phyloP scores from a whole-genome alignment of 345 rosid species.

The Dipteronia dyeriana region DNA sequence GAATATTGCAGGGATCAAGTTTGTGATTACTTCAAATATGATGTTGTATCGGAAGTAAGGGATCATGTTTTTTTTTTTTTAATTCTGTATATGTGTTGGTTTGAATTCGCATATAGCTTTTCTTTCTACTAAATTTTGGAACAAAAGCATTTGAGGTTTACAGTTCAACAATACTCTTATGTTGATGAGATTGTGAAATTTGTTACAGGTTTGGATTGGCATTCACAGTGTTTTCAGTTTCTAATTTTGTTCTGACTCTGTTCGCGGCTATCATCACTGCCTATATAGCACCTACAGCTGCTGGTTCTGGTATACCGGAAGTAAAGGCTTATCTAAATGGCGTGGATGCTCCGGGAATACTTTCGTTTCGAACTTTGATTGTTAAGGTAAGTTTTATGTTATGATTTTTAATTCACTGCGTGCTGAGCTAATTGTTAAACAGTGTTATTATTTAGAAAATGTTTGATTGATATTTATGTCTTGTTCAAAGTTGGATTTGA shows the following conservation, averaged over 20 bases:
- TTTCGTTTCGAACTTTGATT: conserved; percentile 65
- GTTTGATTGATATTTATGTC: not conserved
- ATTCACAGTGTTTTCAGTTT: conserved; percentile 61
- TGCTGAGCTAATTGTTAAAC: not conserved
- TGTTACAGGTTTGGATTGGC: conserved; percentile 63
- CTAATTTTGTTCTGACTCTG: conserved; percentile 71
- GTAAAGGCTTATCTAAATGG: conserved; percentile 95
- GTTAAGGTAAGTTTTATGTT: conserved; percentile 53
- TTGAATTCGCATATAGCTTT: not conserved
- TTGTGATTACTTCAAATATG: conserved; percentile 88
- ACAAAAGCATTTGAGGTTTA: not conserved
- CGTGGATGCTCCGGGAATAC: conserved; percentile 85
- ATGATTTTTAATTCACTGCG: not conserved
- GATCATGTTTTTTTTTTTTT: too few relatives aligned
- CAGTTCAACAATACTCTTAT: not conserved
- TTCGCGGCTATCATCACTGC: conserved; percentile 71
- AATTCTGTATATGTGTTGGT: not conserved
- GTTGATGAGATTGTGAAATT: not conserved
- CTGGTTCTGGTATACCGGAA: conserved; percentile 97
- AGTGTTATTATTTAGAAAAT: not conserved
- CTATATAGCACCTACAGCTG: conserved; percentile 72
- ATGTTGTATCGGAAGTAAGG: conserved; percentile 62
- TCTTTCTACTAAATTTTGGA: not conserved
- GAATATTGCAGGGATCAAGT: conserved; percentile 82
- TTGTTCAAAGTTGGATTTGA: not conserved